Evolutionary conservation across 106 monocot species (phyloP), one percentile per base, ranked within the genome.

Genomic region (Alisma plantagoaquatica): DNA sequence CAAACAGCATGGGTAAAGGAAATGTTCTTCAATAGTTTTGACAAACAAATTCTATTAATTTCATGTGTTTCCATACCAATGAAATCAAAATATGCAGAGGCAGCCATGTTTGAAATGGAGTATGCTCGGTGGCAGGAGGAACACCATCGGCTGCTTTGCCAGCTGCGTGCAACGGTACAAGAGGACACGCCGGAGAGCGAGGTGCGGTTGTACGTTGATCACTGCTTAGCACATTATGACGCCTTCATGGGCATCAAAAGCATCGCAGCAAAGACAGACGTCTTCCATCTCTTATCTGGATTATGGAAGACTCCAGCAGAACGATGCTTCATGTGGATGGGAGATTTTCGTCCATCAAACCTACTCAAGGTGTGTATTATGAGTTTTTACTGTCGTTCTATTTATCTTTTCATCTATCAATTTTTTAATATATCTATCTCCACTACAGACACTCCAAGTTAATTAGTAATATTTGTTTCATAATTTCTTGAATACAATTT

Each of bases 251-350:
- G 19, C 44, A 57, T 84, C 15, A 84, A 75, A 62, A 27, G 28
- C 57, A 41, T 65, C 7, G 61, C 52, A 51, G 53, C 47, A 38
- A 69, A 53, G 51, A 18, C 72, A 31, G 84, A 84, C 49, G 78
- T 78, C 57, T 84, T 84, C 72, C 84, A 84, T 56, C 75, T 84
- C 56, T n/a, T 84, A 38, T 84, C 84, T 11, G 84, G 84, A 59
- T 62, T 72, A 49, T 84, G 84, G 84, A 68, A 57, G 57, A 72
- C 78, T 2, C 78, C 84, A 2, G 78, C 84, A 24, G 84, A 84
- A 54, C 75, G 84, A n/a, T 84, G 84, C 74, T 84, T 84, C 75
- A 26, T 84, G 64, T 84, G 84, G 84, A 64, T 84, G 10, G 78
- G 71, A 9, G 84, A 75, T 9, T 84, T 84, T 69, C 84, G 84